phyloP scores from a whole-genome alignment of 805 yeast genomes.

The Blastobotrys chiropterorum region DNA sequence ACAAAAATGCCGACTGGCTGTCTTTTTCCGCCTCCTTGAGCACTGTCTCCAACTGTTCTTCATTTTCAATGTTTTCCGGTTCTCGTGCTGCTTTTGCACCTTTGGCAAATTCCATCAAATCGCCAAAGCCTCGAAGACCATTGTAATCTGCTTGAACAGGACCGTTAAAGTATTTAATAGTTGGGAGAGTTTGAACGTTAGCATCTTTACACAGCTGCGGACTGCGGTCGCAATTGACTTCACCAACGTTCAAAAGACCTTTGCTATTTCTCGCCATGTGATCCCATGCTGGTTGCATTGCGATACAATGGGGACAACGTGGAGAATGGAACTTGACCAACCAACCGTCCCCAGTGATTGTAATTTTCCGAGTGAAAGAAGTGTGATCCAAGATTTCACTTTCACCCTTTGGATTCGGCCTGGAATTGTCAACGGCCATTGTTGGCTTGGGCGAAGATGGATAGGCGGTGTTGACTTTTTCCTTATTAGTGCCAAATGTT shows the following conservation, averaged over 20 bases:
- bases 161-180: conserved; percentile 25
- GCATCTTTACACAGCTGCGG: conserved; percentile 28
- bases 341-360: conserved; percentile 32
- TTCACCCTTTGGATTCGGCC: conserved; percentile 31
- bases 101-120: conserved; percentile 30
- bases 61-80: conserved; percentile 23
- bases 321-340: conserved; percentile 37
- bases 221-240: conserved; percentile 35
- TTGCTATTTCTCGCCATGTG: conserved; percentile 29
- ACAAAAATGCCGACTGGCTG: conserved; percentile 27
- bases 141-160: conserved; percentile 24
- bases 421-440: conserved; percentile 3
- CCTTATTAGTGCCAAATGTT: conserved; percentile 8
- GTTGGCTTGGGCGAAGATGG: conserved; percentile 6
- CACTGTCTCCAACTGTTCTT: conserved; percentile 21
- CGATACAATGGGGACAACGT: conserved; percentile 34
- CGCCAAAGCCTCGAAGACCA: conserved; percentile 30
- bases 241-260: conserved; percentile 34
- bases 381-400: conserved; percentile 26
- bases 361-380: conserved; percentile 26
- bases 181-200: conserved; percentile 24
- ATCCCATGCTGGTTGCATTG: conserved; percentile 33
- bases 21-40: conserved; percentile 3
- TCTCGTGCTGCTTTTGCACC: conserved; percentile 26
- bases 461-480: conserved; percentile 10